These are phyloP conservation scores for Tricholoma bakamatsutake DNA, from an alignment of 768 basidiomycete species.

Conservation along the genomic window DNA sequence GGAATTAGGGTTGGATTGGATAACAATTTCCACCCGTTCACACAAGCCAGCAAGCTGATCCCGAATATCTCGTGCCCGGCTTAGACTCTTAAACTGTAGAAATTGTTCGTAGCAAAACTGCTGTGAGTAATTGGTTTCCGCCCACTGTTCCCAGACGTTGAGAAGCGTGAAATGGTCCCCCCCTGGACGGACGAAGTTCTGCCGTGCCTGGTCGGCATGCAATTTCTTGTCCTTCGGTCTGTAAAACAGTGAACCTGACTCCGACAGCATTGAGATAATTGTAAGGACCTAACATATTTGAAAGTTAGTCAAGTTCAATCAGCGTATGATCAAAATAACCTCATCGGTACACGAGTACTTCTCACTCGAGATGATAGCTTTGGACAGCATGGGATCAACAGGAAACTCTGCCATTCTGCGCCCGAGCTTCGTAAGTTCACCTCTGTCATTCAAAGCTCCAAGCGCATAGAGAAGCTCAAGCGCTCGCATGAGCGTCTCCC, in stretches of 20 bases:
- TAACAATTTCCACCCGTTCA: conserved; percentile 93
- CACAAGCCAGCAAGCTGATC: conserved; percentile 93
- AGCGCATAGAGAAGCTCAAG: conserved; percentile 92
- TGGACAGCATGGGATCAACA: conserved; percentile 96
- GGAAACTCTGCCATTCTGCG: conserved; percentile 98
- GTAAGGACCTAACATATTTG: conserved; percentile 66
- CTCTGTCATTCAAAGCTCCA: conserved; percentile 92
- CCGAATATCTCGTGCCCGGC: conserved; percentile 91
- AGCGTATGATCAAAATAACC: conserved; percentile 32
- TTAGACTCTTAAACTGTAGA: conserved; percentile 90
- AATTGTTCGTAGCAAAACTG: conserved; percentile 97
- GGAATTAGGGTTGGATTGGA: conserved; percentile 82
- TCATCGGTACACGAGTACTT: conserved; percentile 94
- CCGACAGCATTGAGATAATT: conserved; percentile 95
- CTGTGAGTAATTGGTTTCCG: conserved; percentile 94
- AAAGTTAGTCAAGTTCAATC: not conserved
- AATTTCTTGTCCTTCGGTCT: conserved; percentile 98
- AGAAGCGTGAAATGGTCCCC: conserved; percentile 97
- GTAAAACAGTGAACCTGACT: conserved; percentile 92
- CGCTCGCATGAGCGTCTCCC: conserved; percentile 94
- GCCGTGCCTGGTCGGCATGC: conserved; percentile 95
- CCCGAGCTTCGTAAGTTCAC: conserved; percentile 96
- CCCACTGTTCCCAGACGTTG: conserved; percentile 99
- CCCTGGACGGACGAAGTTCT: conserved; percentile 92
- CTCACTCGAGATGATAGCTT: conserved; percentile 94